Conservation (phyloP, 2,329 filamentous ascomycete species). For the Cladosporium halotolerans region DNA sequence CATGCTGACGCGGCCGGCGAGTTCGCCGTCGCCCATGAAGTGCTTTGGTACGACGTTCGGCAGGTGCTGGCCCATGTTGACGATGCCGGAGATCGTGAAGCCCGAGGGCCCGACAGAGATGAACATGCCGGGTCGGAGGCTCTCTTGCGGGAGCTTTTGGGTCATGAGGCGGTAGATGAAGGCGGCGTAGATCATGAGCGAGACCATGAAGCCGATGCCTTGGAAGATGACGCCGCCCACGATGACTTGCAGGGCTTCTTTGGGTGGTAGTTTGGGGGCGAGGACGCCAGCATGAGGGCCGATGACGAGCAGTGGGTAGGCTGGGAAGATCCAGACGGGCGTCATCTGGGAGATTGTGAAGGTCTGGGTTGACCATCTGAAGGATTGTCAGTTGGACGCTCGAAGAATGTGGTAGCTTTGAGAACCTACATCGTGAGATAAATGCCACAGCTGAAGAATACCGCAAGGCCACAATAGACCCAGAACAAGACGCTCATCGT, state of each 20-base stretch:
- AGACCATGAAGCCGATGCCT: conserved; percentile 59
- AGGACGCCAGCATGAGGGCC: conserved; percentile 64
- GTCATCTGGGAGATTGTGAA: conserved; percentile 79
- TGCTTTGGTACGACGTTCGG: conserved; percentile 42
- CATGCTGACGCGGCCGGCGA: conserved; percentile 50
- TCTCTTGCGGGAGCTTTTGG: conserved; percentile 72
- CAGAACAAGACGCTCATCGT: conserved; percentile 66
- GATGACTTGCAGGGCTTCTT: conserved; percentile 48
- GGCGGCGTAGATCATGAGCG: conserved; percentile 74
- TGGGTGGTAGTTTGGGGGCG: conserved; percentile 40
- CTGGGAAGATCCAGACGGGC: conserved; percentile 81
- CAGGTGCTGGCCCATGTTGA: conserved; percentile 51
- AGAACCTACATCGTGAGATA: conserved; percentile 65
- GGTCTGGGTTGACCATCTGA: conserved; percentile 57
- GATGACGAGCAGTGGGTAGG: conserved; percentile 71
- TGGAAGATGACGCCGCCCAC: conserved; percentile 56
- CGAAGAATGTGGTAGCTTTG: conserved; percentile 16
- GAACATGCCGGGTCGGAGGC: conserved; percentile 75
- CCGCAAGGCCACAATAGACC: conserved; percentile 64
- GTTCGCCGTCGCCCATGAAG: conserved; percentile 51
- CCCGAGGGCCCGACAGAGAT: conserved; percentile 73
- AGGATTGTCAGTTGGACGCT: background rate
- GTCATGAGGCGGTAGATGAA: conserved; percentile 86
- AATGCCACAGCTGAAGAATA: conserved; percentile 61
- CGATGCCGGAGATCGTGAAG: conserved; percentile 57